These are phyloP conservation scores for Lipomyces japonicus DNA, from an alignment of 805 yeast genomes.

Conservation along the genomic window DNA sequence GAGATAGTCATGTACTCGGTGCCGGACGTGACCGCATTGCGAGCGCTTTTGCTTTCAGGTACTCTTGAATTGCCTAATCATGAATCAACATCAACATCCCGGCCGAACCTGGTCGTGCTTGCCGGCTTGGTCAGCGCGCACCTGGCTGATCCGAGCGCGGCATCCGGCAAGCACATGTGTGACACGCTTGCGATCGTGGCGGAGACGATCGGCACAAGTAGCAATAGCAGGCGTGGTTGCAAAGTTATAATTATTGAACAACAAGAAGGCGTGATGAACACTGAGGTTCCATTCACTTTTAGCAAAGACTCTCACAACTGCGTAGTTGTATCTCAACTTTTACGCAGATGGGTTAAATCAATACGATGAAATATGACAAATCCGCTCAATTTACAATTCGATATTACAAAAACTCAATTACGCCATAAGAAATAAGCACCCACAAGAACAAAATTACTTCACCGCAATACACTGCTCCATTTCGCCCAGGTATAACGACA, in stretches of 20 bases:
- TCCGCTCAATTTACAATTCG: background rate
- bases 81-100: background rate
- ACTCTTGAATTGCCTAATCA: background rate
- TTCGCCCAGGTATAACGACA: constrained; percentile 51
- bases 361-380: background rate
- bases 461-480: constrained; percentile 41
- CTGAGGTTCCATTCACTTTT: constrained; percentile 1
- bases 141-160: background rate
- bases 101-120: background rate
- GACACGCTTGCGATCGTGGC: constrained; percentile 3
- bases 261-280: background rate
- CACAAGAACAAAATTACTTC: background rate
- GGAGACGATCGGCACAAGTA: background rate
- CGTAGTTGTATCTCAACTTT: background rate
- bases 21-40: background rate
- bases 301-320: background rate
- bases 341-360: constrained; percentile 2
- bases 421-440: background rate
- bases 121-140: constrained; percentile 7
- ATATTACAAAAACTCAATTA: background rate
- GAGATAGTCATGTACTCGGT: background rate
- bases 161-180: constrained; percentile 1
- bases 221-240: constrained; percentile 1
- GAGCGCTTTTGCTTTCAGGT: background rate
- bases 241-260: background rate